Percentiles rank a stretch among this genome's conserved stretches.
These are phyloP conservation scores for Spinacia oleracea DNA, from an alignment of 179 eudicot species.

Conservation along the genomic window DNA sequence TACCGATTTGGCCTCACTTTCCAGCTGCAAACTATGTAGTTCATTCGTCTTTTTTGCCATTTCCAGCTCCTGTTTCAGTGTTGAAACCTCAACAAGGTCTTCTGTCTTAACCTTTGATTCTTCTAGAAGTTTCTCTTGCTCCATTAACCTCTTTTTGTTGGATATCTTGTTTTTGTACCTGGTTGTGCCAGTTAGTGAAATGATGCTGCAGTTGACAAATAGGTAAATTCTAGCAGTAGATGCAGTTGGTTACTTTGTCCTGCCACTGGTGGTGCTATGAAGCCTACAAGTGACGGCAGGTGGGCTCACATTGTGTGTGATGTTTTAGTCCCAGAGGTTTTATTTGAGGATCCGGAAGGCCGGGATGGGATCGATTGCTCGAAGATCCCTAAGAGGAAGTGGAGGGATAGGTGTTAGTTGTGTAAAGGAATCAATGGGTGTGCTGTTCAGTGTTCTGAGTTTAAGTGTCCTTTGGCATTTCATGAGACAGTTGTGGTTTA, in stretches of 20 bases:
- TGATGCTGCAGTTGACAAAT: no score
- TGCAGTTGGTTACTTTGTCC: no score
- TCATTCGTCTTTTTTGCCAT: conserved; percentile 54
- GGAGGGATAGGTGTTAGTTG: conserved; percentile 56
- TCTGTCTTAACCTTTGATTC: no score
- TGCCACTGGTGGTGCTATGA: conserved; percentile 60
- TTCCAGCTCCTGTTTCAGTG: conserved; percentile 54
- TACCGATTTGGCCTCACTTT: conserved; percentile 46
- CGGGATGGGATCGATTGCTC: conserved; percentile 75
- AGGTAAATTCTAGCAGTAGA: no score
- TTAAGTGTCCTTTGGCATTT: conserved; percentile 57
- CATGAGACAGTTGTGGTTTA: conserved; percentile 90
- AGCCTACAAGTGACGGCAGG: conserved; percentile 52
- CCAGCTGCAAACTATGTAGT: conserved; percentile 41
- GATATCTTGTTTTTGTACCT: no score
- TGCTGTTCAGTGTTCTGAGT: conserved; percentile 81
- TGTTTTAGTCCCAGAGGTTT: conserved; percentile 79
- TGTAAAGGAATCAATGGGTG: conserved; percentile 61
- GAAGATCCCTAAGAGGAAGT: conserved; percentile 55
- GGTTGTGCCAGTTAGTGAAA: no score
- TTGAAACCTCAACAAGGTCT: no score
- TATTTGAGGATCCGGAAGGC: conserved; percentile 68
- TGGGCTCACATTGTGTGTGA: conserved; percentile 92
- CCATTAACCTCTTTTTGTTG: conserved; percentile 51
- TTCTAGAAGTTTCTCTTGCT: no score